A percentile compares a stretch with the other conserved stretches of the same genome.
Conservation (phyloP, 2,329 filamentous ascomycete species). For the Diaporthe sp. region DNA sequence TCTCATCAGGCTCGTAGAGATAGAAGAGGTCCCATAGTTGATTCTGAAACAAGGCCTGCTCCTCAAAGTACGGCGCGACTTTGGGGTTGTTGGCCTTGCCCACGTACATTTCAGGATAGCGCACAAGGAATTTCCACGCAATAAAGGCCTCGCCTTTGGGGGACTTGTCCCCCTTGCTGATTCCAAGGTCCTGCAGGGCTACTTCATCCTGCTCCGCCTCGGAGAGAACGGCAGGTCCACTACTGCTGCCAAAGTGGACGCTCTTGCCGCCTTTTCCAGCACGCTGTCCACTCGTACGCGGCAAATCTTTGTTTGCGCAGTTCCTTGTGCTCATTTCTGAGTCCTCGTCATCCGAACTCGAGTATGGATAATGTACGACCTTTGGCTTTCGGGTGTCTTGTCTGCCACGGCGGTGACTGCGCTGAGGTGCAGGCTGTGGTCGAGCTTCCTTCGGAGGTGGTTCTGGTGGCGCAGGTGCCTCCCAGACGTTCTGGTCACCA, state of each 20-base stretch:
- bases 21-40: slow-evolving; percentile 83
- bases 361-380: background rate
- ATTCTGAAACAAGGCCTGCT: slow-evolving; percentile 64
- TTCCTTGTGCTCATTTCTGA: background rate
- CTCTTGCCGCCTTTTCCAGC: background rate
- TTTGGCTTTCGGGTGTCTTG: background rate
- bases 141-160: slow-evolving; percentile 51
- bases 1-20: slow-evolving; percentile 62
- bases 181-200: slow-evolving; percentile 28
- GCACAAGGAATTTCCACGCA: slow-evolving; percentile 63
- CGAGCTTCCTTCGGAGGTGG: background rate
- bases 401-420: background rate
- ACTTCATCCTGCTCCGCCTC: slow-evolving; percentile 10
- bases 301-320: slow-evolving; percentile 4
- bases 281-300: background rate
- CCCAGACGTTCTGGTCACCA: slow-evolving; percentile 27
- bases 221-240: background rate
- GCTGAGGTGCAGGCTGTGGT: background rate
- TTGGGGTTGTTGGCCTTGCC: slow-evolving; percentile 61
- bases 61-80: slow-evolving; percentile 64
- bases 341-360: slow-evolving; percentile 16
- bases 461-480: slow-evolving; percentile 11
- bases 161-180: slow-evolving; percentile 43
- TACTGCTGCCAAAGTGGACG: background rate
- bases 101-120: slow-evolving; percentile 70